Evolutionary conservation across 2,329 filamentous ascomycete genomes (phyloP).

Genomic region (Periconia sp.): DNA sequence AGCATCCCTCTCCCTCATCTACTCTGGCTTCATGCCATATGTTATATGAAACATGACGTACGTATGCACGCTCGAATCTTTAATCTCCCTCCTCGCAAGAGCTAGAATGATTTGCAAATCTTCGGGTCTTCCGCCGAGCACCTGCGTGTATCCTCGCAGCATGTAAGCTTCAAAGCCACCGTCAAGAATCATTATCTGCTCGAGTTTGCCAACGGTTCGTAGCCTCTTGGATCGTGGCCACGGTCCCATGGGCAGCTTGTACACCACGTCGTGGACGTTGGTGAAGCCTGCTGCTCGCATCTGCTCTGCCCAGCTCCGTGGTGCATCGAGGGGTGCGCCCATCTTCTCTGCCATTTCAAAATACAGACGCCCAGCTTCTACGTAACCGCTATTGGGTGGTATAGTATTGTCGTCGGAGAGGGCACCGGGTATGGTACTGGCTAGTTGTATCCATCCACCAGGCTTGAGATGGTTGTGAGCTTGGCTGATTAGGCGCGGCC

Average conservation of each 20-base stretch:
- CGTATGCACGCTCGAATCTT: conserved; percentile 26
- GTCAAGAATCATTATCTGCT: conserved; percentile 31
- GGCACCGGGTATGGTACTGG: conserved; percentile 24
- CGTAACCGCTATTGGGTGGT: conserved; percentile 23
- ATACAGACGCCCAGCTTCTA: conserved; percentile 24
- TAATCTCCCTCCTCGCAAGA: conserved; percentile 25
- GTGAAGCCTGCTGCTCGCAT: conserved; percentile 49
- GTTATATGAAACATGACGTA: conserved; percentile 31
- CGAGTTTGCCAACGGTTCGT: conserved; percentile 21
- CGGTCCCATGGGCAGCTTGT: conserved; percentile 33
- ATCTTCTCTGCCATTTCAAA: conserved; percentile 28
- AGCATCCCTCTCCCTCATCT: too few species aligned
- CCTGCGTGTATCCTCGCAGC: conserved; percentile 29
- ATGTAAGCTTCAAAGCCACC: conserved; percentile 32
- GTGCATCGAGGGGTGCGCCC: conserved; percentile 42
- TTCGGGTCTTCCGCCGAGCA: conserved; percentile 17
- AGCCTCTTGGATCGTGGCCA: conserved; percentile 35
- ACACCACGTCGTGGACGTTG: conserved; percentile 46
- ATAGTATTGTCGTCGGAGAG: conserved; percentile 26
- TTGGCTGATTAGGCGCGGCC: conserved; percentile 34
- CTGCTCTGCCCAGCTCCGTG: conserved; percentile 39
- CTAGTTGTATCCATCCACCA: conserved; percentile 42
- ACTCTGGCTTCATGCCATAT: conserved; percentile 24
- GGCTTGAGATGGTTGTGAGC: conserved; percentile 45
- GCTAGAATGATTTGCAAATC: conserved; percentile 25